These are phyloP conservation scores for Metschnikowia anglica DNA, from an alignment of 805 yeast genomes.

Conservation along the genomic window DNA sequence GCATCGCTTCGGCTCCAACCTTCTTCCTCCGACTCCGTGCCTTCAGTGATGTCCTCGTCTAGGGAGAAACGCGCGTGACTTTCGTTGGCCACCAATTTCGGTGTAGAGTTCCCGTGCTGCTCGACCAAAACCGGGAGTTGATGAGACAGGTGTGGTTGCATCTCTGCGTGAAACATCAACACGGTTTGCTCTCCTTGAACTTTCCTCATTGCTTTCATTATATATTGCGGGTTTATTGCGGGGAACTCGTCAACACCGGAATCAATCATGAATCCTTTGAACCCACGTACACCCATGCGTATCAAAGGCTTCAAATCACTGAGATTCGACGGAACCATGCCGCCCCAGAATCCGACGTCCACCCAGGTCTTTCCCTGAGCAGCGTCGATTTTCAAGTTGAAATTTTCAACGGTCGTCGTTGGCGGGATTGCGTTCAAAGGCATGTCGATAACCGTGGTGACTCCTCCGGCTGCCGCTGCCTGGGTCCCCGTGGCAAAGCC, in stretches of 20 bases:
- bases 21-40: constrained; percentile 14
- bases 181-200: constrained; percentile 67
- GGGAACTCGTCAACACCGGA: constrained; percentile 98
- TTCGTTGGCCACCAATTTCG: constrained; percentile 26
- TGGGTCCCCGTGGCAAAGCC: constrained; percentile 96
- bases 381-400: constrained; percentile 72
- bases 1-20: constrained; percentile 6
- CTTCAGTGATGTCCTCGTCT: constrained; percentile 19
- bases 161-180: constrained; percentile 91
- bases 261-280: constrained; percentile 88
- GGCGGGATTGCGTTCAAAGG: constrained; percentile 96
- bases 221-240: constrained; percentile 63
- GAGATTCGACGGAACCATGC: constrained; percentile 77
- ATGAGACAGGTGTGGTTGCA: constrained; percentile 47
- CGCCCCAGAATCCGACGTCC: constrained; percentile 97
- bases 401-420: constrained; percentile 78
- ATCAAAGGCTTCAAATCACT: constrained; percentile 71
- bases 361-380: constrained; percentile 85
- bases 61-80: constrained; percentile 21
- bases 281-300: constrained; percentile 86
- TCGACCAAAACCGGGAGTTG: constrained; percentile 27
- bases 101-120: constrained; percentile 24
- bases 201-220: constrained; percentile 60
- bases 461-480: constrained; percentile 95
- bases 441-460: constrained; percentile 94